These are phyloP conservation scores for Pueraria montana DNA, from an alignment of 306 rosid species.

Conservation along the genomic window DNA sequence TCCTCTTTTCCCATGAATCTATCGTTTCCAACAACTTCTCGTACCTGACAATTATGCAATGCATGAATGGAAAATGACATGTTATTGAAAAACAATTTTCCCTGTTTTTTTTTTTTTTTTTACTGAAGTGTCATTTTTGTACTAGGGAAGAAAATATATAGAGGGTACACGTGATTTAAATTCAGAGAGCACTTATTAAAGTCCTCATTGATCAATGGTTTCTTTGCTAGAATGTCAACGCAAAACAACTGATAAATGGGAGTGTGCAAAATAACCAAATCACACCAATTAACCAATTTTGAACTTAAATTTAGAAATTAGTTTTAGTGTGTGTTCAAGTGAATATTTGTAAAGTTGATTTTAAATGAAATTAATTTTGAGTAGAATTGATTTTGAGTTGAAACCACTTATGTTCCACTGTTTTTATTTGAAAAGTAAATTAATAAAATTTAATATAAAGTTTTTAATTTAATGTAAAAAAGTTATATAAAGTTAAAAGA, in stretches of 20 bases:
- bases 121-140: neutral
- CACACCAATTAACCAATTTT: too few relatives aligned
- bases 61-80: neutral
- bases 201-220: neutral
- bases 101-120: neutral
- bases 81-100: neutral
- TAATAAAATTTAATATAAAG: too few relatives aligned
- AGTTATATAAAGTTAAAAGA: too few relatives aligned
- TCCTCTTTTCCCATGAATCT: slow-evolving; percentile 76
- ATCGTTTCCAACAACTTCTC: slow-evolving; percentile 63
- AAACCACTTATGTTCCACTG: too few relatives aligned
- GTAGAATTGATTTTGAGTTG: too few relatives aligned
- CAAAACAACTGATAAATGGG: neutral
- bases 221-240: neutral
- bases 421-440: too few relatives aligned
- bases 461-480: too few relatives aligned
- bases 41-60: slow-evolving; percentile 62
- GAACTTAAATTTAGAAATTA: too few relatives aligned
- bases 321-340: too few relatives aligned
- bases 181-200: neutral
- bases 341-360: too few relatives aligned
- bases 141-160: neutral
- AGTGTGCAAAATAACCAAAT: neutral
- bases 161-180: neutral
- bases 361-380: too few relatives aligned